Evolutionary conservation across 73 alveolate species (phyloP).

Genomic region (Paramecium octaurelia): DNA sequence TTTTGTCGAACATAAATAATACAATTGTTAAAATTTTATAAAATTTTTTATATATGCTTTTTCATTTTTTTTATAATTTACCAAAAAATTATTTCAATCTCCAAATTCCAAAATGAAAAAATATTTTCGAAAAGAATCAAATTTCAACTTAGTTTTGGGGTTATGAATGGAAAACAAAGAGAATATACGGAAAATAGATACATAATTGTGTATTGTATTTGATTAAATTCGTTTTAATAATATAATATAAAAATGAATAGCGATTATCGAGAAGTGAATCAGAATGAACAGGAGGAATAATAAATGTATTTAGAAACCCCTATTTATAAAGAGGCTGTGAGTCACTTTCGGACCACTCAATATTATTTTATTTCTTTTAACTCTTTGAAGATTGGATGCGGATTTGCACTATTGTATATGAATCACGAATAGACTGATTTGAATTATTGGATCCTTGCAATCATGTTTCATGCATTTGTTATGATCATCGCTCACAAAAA

Average conservation of each 20-base stretch:
- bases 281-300: neutral
- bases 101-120: neutral
- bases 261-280: neutral
- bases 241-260: neutral
- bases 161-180: neutral
- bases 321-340: neutral
- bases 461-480: neutral
- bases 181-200: neutral
- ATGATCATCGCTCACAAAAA: neutral
- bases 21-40: neutral
- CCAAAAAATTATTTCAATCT: neutral
- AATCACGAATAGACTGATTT: neutral
- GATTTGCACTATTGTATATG: neutral
- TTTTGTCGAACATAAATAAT: neutral
- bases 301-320: neutral
- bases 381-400: neutral
- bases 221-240: neutral
- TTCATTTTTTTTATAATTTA: neutral
- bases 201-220: neutral
- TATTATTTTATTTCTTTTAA: neutral
- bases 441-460: neutral
- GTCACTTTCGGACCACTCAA: neutral
- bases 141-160: neutral
- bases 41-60: neutral
- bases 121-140: no score